Evolutionary conservation across 495 filamentous ascomycete species (phyloP), one percentile per base, ranked within the genome.

Genomic region (Penicillium nucicola): DNA sequence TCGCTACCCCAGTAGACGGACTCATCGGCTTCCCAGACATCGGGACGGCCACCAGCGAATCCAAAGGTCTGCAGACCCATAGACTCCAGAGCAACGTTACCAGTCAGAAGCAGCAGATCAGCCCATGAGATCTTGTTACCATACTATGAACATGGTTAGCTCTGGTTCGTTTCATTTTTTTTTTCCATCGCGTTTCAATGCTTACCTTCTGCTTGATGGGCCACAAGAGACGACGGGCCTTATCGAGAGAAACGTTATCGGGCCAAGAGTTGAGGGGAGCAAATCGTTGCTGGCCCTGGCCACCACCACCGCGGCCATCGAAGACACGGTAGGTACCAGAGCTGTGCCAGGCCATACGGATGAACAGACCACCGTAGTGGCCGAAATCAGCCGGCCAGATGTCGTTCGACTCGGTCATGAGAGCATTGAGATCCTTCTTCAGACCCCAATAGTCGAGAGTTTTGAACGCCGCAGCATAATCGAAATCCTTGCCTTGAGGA

Each of bases 231-330:
- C 85, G 84, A 44, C 85, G 85, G 31, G 84, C 84, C 78, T 89
- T 89, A 78, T 89, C 85, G 41, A 89, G 77, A 57, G 75, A 81
- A 52, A 82, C 84, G 54, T 89, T 89, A 71, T 89, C 85, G 48
- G 85, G 85, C 85, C 85, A 89, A 74, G 81, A 84, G 82, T 89
- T 89, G 58, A 89, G 79, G 10, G 85, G 85, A 13, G 85, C 84
- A 55, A 89, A 88, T 28, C 85, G 81, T 69, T 89, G 85, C 69
- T 87, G 84, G 20, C 83, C 85, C 58, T 80, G 69, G 35, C 84
- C 85, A 58, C 83, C 84, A 55, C 85, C 85, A 45, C 85, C 85
- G 52, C 85, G 84, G 42, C 85, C 85, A 58, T 89, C 85, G 34
- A 74, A 76, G 64, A 85, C 78, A 52, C 85, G 83, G 70, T 89